Conservation (phyloP, 1,284 basidiomycete genomes). For the Mycosarcoma maydis region DNA sequence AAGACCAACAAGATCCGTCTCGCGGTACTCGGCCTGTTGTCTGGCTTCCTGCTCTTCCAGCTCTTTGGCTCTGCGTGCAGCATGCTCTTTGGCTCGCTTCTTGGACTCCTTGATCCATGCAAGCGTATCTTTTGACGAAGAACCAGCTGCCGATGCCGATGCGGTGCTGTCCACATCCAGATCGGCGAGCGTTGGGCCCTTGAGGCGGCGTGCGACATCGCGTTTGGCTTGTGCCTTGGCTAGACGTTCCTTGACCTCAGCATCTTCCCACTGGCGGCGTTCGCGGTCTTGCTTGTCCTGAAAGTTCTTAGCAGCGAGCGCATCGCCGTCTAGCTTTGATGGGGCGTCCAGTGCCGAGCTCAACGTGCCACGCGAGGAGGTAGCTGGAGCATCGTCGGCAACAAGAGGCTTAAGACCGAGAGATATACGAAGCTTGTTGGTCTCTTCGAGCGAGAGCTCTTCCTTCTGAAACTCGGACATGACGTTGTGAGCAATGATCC, state of each 20-base stretch:
- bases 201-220: slow-evolving; percentile 87
- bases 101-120: slow-evolving; percentile 89
- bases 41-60: slow-evolving; percentile 74
- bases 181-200: slow-evolving; percentile 88
- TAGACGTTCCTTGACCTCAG: slow-evolving; percentile 68
- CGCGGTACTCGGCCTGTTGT: slow-evolving; percentile 75
- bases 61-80: slow-evolving; percentile 84
- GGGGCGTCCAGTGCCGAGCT: slow-evolving; percentile 2
- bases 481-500: slow-evolving; percentile 42
- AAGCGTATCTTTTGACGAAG: slow-evolving; percentile 71
- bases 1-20: slow-evolving; percentile 82
- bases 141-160: slow-evolving; percentile 12
- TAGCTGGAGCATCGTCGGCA: slow-evolving; percentile 69
- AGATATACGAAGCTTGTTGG: slow-evolving; percentile 93
- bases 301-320: slow-evolving; percentile 48
- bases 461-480: slow-evolving; percentile 70
- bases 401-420: slow-evolving; percentile 93
- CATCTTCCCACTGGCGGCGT: slow-evolving; percentile 77
- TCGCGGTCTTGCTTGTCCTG: slow-evolving; percentile 74
- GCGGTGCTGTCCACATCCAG: slow-evolving; percentile 52
- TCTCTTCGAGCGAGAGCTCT: slow-evolving; percentile 93
- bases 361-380: background rate
- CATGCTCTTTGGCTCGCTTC: slow-evolving; percentile 83
- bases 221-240: slow-evolving; percentile 77
- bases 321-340: slow-evolving; percentile 67